phyloP scores from a whole-genome alignment of 106 monocot genomes.

The Narthecium ossifragum region DNA sequence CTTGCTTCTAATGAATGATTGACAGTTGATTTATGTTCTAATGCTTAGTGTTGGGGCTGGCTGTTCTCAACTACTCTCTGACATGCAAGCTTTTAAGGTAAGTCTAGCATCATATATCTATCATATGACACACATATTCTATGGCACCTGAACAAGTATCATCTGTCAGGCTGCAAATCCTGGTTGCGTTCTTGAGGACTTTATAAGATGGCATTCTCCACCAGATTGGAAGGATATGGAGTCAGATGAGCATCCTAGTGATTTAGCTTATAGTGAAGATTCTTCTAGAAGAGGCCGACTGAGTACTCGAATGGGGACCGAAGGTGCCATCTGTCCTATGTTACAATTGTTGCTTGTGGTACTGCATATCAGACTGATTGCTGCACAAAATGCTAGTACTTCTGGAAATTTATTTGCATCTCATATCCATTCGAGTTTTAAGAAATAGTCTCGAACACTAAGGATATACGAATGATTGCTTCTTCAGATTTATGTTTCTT shows the following conservation, averaged over 20 bases:
- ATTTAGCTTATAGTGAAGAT: conserved; percentile 39
- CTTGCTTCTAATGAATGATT: background rate
- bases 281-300: conserved; percentile 58
- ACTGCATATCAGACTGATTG: no score
- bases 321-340: conserved; percentile 48
- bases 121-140: background rate
- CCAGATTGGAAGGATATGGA: conserved; percentile 76
- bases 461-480: no score
- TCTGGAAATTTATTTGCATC: no score
- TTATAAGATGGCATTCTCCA: conserved; percentile 92
- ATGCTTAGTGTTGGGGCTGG: conserved; percentile 77
- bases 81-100: conserved; percentile 99
- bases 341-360: no score
- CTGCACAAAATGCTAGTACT: no score
- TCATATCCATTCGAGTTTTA: no score
- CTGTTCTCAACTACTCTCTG: conserved; percentile 87
- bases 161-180: conserved; percentile 84
- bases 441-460: no score
- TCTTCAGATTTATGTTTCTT: no score
- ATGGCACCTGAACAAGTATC: background rate
- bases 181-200: conserved; percentile 89
- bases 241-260: conserved; percentile 15
- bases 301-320: conserved; percentile 80
- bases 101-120: conserved; percentile 28
- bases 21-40: conserved; percentile 15